These are phyloP conservation scores for Geranium rotundifolium DNA, from an alignment of 345 rosid genomes.

Conservation along the genomic window DNA sequence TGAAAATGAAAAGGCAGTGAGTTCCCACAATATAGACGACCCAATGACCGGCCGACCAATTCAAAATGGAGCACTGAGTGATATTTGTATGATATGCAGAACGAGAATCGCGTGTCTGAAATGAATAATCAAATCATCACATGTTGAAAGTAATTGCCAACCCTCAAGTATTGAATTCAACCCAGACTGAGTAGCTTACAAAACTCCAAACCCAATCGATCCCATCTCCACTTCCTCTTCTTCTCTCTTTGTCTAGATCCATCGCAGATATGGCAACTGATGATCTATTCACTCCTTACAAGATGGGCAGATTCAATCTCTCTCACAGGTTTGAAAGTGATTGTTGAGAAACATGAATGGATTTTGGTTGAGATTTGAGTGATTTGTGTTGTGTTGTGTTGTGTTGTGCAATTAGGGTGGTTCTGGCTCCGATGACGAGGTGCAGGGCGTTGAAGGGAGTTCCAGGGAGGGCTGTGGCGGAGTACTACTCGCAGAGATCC, in stretches of 20 bases:
- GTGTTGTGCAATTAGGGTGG: conserved; percentile 39
- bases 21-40: too few species aligned
- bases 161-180: too few species aligned
- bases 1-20: too few species aligned
- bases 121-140: too few species aligned
- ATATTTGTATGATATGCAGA: too few species aligned
- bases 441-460: conserved; percentile 73
- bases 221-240: neutral
- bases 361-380: neutral
- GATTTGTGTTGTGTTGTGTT: neutral
- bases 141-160: too few species aligned
- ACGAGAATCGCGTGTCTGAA: neutral
- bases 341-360: neutral
- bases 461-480: conserved; percentile 53
- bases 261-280: neutral
- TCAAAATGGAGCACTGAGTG: too few species aligned
- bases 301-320: conserved; percentile 3
- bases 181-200: too few species aligned
- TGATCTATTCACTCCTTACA: neutral
- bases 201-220: too few species aligned
- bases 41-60: too few species aligned
- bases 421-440: conserved; percentile 83
- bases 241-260: neutral
- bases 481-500: conserved; percentile 73
- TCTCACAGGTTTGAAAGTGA: neutral